These are phyloP conservation scores for Aleurites moluccanus DNA, from an alignment of 441 rosid species.

Conservation along the genomic window DNA sequence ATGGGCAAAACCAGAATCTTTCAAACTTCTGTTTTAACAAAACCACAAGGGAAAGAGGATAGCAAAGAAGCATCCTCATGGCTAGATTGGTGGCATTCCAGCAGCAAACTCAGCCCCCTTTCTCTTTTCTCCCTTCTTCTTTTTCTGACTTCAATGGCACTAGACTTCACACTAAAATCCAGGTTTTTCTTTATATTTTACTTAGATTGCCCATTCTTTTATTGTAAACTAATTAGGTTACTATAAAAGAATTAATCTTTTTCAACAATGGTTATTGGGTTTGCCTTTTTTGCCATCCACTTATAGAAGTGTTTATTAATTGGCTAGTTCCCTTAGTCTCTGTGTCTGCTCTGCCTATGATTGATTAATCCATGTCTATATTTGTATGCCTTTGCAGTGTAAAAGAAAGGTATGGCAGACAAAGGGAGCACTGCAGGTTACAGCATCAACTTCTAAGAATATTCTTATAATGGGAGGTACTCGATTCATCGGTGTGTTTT, in stretches of 20 bases:
- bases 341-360: background rate
- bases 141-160: constrained; percentile 88
- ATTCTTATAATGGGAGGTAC: constrained; percentile 94
- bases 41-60: constrained; percentile 4
- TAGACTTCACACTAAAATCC: constrained; percentile 59
- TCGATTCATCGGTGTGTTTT: constrained; percentile 74
- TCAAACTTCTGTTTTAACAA: constrained; percentile 31
- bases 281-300: background rate
- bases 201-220: constrained; percentile 1
- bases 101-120: constrained; percentile 66
- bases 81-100: constrained; percentile 69
- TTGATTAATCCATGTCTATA: background rate
- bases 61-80: constrained; percentile 35
- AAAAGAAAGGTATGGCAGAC: constrained; percentile 63
- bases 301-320: background rate
- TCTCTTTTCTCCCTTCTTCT: constrained; percentile 72
- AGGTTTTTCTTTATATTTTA: constrained; percentile 43
- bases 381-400: constrained; percentile 45
- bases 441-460: constrained; percentile 73
- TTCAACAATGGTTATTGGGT: background rate
- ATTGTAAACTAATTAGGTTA: background rate
- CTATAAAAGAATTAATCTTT: background rate
- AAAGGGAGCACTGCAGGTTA: constrained; percentile 59
- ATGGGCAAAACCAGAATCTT: constrained; percentile 19
- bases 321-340: background rate